Evolutionary conservation across 2,329 filamentous ascomycete genomes (phyloP), one percentile per base, ranked within the genome.

Genomic region (Curvularia hawaiiensis): DNA sequence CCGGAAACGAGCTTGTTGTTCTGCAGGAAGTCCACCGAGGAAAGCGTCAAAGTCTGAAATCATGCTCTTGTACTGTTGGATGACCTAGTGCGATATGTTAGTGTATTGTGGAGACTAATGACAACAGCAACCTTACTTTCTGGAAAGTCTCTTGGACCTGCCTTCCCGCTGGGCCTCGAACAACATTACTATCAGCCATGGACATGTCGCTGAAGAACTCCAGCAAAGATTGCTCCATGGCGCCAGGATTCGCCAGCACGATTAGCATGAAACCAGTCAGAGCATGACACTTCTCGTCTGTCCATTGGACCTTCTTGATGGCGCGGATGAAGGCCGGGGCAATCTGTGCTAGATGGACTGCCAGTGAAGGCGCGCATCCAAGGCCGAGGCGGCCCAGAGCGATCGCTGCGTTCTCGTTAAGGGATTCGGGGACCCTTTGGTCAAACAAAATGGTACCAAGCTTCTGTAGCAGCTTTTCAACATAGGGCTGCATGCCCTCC

Each of bases 401-500:
- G 71, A 97, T 96, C 3, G 92, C 94, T 1, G 94, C 93, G 72
- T 99, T 99, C 78, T 99, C 95, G 57, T 87, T 90, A 14, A 98
- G 87, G 0, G 92, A 93, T 64, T 89, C 88, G 12, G 95, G 93
- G 20, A 97, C 90, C 59, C 90, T 88, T 18, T 89, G 88, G 74
- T 94, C 95, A 70, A 88, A 88, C 66, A 98, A 86, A 66, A 98
- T 97, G 53, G 89, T 85, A 39, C 92, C 85, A 28, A 96, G 86
- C 39, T 90, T 87, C 60, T 89, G 84, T 57, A 96, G 87, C 16
- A 99, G 80, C 60, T 90, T 85, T 22, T 90, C 87, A 10, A 92
- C 85, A 73, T 90, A 97, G 1, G 89, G 89, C 1, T 83, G 83
- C 86, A 97, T 90, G 52, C 84, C 86, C 30, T 82, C 80, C 60